Evolutionary conservation across 2,329 filamentous ascomycete species (phyloP).

Genomic region (Cadophora luteo-olivacea): DNA sequence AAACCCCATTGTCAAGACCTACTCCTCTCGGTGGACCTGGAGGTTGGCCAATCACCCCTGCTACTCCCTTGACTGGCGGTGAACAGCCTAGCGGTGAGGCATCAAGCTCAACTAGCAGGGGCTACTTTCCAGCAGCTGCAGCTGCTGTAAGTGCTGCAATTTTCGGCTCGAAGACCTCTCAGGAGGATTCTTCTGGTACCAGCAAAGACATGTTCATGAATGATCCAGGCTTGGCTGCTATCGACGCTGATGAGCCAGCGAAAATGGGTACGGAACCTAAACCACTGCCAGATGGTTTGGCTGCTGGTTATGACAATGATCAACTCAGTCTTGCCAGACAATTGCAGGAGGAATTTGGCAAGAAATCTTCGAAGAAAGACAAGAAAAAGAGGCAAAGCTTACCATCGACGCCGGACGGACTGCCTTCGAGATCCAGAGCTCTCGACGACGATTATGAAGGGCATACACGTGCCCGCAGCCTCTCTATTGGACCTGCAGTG

Average conservation of each 20-base stretch:
- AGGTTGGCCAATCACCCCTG: constrained; percentile 34
- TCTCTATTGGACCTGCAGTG: constrained; percentile 35
- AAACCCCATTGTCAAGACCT: constrained; percentile 28
- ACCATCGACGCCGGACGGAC: constrained; percentile 36
- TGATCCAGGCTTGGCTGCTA: constrained; percentile 17
- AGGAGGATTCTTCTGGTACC: constrained; percentile 13
- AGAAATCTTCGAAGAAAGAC: constrained; percentile 41
- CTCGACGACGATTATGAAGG: constrained; percentile 31
- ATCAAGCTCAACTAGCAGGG: constrained; percentile 24
- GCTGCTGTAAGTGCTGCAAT: constrained; percentile 28
- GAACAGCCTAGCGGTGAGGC: constrained; percentile 21
- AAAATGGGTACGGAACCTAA: constrained; percentile 20
- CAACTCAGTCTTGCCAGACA: constrained; percentile 41
- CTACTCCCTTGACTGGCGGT: constrained; percentile 29
- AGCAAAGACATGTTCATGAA: constrained; percentile 18
- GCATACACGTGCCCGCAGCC: constrained; percentile 37
- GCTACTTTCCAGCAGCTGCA: constrained; percentile 32
- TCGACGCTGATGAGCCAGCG: constrained; percentile 13
- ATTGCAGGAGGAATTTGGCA: constrained; percentile 40
- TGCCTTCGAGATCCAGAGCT: constrained; percentile 35
- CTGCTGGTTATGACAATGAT: constrained; percentile 37
- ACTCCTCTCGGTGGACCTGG: constrained; percentile 34
- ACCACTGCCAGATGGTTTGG: constrained; percentile 32
- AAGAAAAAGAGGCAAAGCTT: constrained; percentile 44
- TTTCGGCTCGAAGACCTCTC: constrained; percentile 17